Evolutionary conservation across 768 basidiomycete genomes (phyloP), one percentile per base, ranked within the genome.

Genomic region (Ramaria sp.): DNA sequence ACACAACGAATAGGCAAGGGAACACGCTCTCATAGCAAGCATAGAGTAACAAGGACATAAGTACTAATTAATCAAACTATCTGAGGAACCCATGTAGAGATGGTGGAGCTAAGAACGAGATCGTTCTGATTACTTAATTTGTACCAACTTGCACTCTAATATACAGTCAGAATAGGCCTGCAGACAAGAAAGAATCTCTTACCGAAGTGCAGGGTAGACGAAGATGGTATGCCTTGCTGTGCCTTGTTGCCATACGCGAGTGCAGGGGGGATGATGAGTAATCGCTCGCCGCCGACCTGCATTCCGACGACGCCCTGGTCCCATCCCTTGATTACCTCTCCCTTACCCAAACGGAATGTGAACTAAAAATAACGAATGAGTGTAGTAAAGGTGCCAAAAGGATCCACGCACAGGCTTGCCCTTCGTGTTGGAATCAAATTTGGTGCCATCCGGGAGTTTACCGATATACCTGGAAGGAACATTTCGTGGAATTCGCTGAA

Each of bases 271-370:
- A 93, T 77, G 43, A 77, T 82, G 62, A 98, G 74, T 57, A 82
- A 72, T 51, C 95, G 82, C 71, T 97, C 93, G 27, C 94, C 93
- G 41, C 83, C 87, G 41, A 86, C 82, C 63, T 89, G 84, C 93
- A 98, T 96, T 34, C 95, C 95, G 31, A 75, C 83, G 56, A 97
- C 76, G 41, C 94, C 95, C 65, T 89, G 75, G 63, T 97, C 95
- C 93, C 94, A 96, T 47, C 88, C 88, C 75, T 91, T 91, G 71
- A 98, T 96, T 53, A 98, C 95, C 67, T 95, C 86, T 24, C 90
- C 91, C 58, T 79, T 74, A 38, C 94, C 95, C 22, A 98, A 77
- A 31, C 71, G 77, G 78, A 93, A 93, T 43, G 72, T 70, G 70
- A 92, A 87, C 80, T 90, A 31, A 48, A 24, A 37, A 45, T 34